Evolutionary conservation across 306 rosid genomes (phyloP).

Genomic region (Prunus salicina): DNA sequence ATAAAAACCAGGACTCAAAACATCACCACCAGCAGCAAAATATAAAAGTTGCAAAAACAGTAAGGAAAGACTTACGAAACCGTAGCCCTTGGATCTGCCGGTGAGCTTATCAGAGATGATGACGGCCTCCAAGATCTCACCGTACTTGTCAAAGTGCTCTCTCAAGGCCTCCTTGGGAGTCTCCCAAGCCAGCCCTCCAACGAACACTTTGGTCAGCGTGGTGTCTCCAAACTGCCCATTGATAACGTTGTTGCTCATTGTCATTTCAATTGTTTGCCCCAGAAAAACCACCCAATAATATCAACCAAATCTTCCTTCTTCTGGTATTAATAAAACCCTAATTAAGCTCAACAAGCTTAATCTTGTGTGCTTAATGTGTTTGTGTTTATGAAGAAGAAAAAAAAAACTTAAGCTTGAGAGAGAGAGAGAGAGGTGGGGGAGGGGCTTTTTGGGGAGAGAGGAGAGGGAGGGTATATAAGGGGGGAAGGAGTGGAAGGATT

Average conservation of each 20-base stretch:
- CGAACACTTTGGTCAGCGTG: constrained; percentile 74
- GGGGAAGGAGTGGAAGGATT: not conserved
- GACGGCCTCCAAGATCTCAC: constrained; percentile 87
- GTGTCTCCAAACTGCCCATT: constrained; percentile 69
- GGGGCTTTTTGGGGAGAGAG: constrained; percentile 17
- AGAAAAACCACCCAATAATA: not conserved
- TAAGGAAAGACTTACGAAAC: constrained; percentile 52
- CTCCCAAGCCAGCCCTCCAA: constrained; percentile 89
- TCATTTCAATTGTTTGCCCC: constrained; percentile 15
- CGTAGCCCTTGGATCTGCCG: constrained; percentile 94
- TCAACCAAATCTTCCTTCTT: not conserved
- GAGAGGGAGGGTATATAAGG: constrained; percentile 25
- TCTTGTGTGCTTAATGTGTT: not conserved
- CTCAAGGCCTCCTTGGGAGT: constrained; percentile 73
- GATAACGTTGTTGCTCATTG: constrained; percentile 31
- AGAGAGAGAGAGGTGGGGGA: not conserved
- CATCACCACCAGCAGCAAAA: too few relatives aligned
- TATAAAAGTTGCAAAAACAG: too few relatives aligned
- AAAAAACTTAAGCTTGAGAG: not conserved
- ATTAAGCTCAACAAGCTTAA: not conserved
- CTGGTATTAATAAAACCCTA: too few relatives aligned
- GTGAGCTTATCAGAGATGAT: constrained; percentile 78
- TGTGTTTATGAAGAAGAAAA: not conserved
- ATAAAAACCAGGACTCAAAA: not conserved
- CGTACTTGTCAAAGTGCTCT: constrained; percentile 66